These are phyloP conservation scores for Aspergillus sp. DNA, from an alignment of 2,329 filamentous ascomycete genomes.

Conservation along the genomic window DNA sequence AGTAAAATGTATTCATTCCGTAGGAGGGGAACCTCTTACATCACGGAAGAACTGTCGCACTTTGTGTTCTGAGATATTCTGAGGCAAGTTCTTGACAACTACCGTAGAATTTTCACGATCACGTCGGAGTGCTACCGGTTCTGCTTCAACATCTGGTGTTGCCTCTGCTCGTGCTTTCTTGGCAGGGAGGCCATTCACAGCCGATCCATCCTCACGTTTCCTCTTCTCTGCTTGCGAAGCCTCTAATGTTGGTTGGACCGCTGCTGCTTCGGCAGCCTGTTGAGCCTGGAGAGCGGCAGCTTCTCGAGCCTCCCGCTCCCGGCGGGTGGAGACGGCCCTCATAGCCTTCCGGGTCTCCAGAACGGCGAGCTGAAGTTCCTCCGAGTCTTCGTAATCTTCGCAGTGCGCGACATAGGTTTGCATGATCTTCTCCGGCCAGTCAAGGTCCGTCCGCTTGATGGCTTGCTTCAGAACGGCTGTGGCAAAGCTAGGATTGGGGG, in stretches of 20 bases:
- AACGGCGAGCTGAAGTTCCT: constrained; percentile 70
- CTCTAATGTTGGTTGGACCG: constrained; percentile 15
- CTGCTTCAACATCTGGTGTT: constrained; percentile 32
- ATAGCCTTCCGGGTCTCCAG: constrained; percentile 70
- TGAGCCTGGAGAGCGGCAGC: constrained; percentile 44
- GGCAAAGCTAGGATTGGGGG: constrained; percentile 68
- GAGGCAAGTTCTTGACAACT: constrained; percentile 74
- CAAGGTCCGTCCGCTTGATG: constrained; percentile 51
- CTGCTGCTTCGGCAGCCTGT: constrained; percentile 15
- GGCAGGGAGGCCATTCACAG: constrained; percentile 52
- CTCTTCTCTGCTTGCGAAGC: constrained; percentile 54
- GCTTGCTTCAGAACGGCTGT: constrained; percentile 76
- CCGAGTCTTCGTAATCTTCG: constrained; percentile 82
- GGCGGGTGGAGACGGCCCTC: constrained; percentile 63
- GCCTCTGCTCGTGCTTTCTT: constrained; percentile 66
- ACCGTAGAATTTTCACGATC: constrained; percentile 90
- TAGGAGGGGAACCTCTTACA: constrained; percentile 30
- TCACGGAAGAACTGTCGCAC: constrained; percentile 89
- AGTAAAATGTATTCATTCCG: not conserved
- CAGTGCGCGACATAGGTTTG: constrained; percentile 57
- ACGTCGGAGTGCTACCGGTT: constrained; percentile 58
- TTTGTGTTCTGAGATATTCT: constrained; percentile 66
- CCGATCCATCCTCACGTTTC: constrained; percentile 65
- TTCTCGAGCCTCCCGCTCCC: constrained; percentile 65
- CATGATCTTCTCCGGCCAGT: constrained; percentile 53